Conservation (phyloP, 306 rosid genomes). For the Cicer yamashitae region DNA sequence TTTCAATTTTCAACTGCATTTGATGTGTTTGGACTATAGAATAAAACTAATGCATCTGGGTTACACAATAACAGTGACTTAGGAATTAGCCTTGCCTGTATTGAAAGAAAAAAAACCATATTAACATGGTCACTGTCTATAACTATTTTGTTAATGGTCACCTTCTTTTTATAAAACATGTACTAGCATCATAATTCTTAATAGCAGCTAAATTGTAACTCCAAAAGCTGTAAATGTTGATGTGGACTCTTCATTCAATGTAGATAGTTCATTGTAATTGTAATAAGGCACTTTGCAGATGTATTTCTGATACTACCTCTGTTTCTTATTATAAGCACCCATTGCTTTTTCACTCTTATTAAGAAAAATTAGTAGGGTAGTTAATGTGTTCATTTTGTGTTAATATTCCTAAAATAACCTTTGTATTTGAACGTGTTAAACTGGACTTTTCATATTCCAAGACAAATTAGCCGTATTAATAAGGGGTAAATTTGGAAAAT, state of each 20-base stretch:
- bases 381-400: too few relatives aligned
- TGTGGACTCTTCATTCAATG: not conserved
- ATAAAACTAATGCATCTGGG: constrained; percentile 24
- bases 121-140: not conserved
- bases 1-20: constrained; percentile 39
- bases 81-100: constrained; percentile 35
- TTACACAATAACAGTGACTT: constrained; percentile 30
- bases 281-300: not conserved
- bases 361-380: too few relatives aligned
- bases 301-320: not conserved
- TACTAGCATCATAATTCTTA: not conserved
- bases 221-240: constrained; percentile 28
- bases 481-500: too few relatives aligned
- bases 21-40: constrained; percentile 28
- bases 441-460: too few relatives aligned
- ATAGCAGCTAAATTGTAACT: constrained; percentile 22
- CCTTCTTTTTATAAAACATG: constrained; percentile 2
- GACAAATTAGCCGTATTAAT: too few relatives aligned
- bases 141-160: not conserved
- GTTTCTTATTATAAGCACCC: too few relatives aligned
- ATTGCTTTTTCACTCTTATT: not conserved
- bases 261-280: constrained; percentile 13
- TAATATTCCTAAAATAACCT: too few relatives aligned
- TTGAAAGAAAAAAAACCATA: constrained; percentile 4
- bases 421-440: too few relatives aligned